These are phyloP conservation scores for Aquilaria yunnanensis DNA, from an alignment of 345 rosid species.

Conservation along the genomic window DNA sequence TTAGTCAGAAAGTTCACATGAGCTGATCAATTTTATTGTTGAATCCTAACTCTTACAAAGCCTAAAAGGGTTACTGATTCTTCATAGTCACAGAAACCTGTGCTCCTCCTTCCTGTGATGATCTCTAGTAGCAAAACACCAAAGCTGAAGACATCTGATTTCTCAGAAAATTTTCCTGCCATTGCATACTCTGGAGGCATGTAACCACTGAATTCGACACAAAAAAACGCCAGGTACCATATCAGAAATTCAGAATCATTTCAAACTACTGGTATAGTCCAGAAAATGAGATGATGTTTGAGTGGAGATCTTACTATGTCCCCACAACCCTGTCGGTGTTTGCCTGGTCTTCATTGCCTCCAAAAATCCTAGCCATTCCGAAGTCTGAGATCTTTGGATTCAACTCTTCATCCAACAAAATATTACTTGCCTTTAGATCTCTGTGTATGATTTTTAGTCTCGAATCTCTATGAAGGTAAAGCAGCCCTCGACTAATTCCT, in stretches of 20 bases:
- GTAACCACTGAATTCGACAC: conserved; percentile 28
- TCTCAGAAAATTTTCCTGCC: conserved; percentile 34
- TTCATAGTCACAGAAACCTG: conserved; percentile 22
- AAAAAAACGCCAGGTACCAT: not conserved
- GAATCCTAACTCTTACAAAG: conserved; percentile 22
- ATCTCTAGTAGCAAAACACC: conserved; percentile 42
- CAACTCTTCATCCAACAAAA: conserved; percentile 41
- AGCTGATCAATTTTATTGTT: not conserved
- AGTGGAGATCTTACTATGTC: conserved; percentile 27
- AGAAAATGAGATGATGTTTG: not conserved
- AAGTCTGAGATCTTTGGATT: conserved; percentile 47
- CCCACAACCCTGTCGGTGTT: conserved; percentile 39
- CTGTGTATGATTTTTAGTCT: conserved; percentile 42
- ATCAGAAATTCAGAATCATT: not conserved
- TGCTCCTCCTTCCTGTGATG: conserved; percentile 34
- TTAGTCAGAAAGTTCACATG: not conserved
- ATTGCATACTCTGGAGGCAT: conserved; percentile 50
- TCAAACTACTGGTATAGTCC: not conserved
- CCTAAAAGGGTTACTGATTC: conserved; percentile 18
- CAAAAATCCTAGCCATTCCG: conserved; percentile 39
- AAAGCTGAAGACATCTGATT: conserved; percentile 37
- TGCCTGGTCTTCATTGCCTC: conserved; percentile 31
- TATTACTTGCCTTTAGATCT: conserved; percentile 43
- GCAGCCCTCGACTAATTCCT: conserved; percentile 43
- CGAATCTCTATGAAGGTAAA: conserved; percentile 48